These are phyloP conservation scores for Penicillium sp. DNA, from an alignment of 2,329 filamentous ascomycete species.

Conservation along the genomic window DNA sequence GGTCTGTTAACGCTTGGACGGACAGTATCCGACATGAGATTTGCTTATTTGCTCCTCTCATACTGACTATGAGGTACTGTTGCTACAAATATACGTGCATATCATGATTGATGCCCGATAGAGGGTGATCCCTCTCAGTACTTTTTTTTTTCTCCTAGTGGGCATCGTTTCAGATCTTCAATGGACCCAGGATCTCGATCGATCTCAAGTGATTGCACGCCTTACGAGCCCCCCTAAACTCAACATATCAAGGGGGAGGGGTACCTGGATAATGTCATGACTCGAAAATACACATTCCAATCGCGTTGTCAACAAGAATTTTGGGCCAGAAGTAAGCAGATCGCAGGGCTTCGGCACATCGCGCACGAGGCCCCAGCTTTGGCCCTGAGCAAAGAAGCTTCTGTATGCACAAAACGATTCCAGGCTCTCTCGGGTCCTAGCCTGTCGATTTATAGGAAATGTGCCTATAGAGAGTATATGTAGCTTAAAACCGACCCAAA, in stretches of 20 bases:
- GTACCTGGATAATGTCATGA: neutral
- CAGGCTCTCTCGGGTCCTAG: neutral
- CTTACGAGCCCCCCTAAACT: neutral
- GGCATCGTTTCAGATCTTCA: neutral
- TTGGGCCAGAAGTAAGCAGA: neutral
- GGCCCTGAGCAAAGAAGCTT: neutral
- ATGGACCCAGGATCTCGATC: neutral
- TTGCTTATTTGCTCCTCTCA: neutral
- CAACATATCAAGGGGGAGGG: constrained; percentile 18
- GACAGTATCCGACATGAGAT: neutral
- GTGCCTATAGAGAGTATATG: too few relatives aligned
- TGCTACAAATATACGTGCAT: neutral
- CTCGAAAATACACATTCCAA: constrained; percentile 13
- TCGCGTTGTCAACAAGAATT: constrained; percentile 12
- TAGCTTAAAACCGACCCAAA: neutral
- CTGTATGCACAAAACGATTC: neutral
- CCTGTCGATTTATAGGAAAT: neutral
- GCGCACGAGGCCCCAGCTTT: neutral
- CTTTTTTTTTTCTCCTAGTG: neutral
- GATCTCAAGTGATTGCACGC: neutral
- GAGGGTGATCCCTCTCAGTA: neutral
- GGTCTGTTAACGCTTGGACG: neutral
- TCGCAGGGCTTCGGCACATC: neutral
- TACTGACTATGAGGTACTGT: neutral
- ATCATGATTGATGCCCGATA: neutral